phyloP scores from a whole-genome alignment of 768 basidiomycete genomes.

The Suillus subaureus region DNA sequence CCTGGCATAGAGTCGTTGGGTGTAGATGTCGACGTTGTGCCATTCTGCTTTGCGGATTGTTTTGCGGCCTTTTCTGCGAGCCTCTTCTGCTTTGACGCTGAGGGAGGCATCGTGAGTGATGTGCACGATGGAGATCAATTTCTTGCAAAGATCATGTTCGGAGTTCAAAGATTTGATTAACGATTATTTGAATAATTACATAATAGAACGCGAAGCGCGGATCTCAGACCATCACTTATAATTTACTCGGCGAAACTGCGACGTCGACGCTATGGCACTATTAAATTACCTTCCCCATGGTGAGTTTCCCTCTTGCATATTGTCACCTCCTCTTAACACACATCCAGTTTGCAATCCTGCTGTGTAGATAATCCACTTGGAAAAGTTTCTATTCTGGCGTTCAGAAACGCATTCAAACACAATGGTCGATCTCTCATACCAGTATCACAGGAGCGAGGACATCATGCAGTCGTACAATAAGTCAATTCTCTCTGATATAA shows the following conservation, averaged over 20 bases:
- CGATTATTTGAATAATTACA: conserved; percentile 2
- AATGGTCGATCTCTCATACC: conserved; percentile 81
- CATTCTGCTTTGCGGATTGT: conserved; percentile 58
- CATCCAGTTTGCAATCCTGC: conserved; percentile 69
- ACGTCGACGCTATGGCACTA: too few relatives aligned
- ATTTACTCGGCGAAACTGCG: too few relatives aligned
- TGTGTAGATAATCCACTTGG: conserved; percentile 84
- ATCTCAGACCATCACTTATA: too few relatives aligned
- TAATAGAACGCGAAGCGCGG: background rate
- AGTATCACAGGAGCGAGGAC: conserved; percentile 96
- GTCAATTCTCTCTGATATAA: conserved; percentile 77
- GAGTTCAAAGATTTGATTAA: conserved; percentile 17
- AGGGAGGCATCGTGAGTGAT: conserved; percentile 61
- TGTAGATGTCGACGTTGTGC: conserved; percentile 53
- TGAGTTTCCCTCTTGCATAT: conserved; percentile 35
- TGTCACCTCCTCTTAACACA: background rate
- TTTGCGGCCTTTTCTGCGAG: conserved; percentile 93
- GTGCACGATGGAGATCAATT: conserved; percentile 31
- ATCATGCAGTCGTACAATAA: conserved; percentile 91
- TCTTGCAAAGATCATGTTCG: conserved; percentile 17
- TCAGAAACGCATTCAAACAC: conserved; percentile 85
- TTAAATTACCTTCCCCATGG: conserved; percentile 48
- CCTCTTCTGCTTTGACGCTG: conserved; percentile 88
- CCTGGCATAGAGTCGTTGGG: conserved; percentile 69
- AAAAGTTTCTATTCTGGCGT: conserved; percentile 85